Conservation (phyloP, 202 grass and related monocot genomes). For the Brachypodium distachyon region DNA sequence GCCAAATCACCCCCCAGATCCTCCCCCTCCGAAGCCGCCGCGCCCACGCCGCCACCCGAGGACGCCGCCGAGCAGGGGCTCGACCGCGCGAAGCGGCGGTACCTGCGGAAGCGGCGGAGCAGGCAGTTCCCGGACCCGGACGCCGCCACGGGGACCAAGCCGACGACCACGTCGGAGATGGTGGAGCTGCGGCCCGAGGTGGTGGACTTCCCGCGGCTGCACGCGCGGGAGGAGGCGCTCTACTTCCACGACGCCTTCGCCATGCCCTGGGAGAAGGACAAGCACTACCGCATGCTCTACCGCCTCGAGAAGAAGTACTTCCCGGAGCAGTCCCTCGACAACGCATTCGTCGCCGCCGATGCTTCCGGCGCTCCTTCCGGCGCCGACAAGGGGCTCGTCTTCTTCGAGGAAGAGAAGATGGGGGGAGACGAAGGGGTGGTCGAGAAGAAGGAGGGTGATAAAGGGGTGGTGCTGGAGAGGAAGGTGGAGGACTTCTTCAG, state of each 20-base stretch:
- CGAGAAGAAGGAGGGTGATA: conserved; percentile 27
- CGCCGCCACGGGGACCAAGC: conserved; percentile 14
- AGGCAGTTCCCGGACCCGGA: conserved; percentile 42
- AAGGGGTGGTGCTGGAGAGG: conserved; percentile 53
- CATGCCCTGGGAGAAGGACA: conserved; percentile 94
- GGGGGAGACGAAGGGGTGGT: conserved; percentile 5
- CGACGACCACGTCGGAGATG: conserved; percentile 27
- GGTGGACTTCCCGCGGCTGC: conserved; percentile 80
- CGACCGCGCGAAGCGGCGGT: conserved; percentile 59
- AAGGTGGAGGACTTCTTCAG: conserved; percentile 96
- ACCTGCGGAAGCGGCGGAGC: conserved; percentile 59
- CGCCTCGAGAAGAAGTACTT: conserved; percentile 98
- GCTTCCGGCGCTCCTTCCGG: neutral
- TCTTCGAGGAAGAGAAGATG: conserved; percentile 50
- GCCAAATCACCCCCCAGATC: conserved; percentile 7
- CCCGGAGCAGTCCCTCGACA: conserved; percentile 86
- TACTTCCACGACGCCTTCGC: conserved; percentile 97
- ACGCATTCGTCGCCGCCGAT: conserved; percentile 56
- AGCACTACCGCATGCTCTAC: conserved; percentile 96
- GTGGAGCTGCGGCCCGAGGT: conserved; percentile 79
- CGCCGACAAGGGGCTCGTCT: conserved; percentile 44
- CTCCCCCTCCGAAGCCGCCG: neutral
- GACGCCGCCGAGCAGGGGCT: neutral
- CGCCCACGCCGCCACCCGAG: neutral
- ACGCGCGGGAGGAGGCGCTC: conserved; percentile 89